Evolutionary conservation across 2,329 filamentous ascomycete genomes (phyloP).

Genomic region (Metarhizium album): DNA sequence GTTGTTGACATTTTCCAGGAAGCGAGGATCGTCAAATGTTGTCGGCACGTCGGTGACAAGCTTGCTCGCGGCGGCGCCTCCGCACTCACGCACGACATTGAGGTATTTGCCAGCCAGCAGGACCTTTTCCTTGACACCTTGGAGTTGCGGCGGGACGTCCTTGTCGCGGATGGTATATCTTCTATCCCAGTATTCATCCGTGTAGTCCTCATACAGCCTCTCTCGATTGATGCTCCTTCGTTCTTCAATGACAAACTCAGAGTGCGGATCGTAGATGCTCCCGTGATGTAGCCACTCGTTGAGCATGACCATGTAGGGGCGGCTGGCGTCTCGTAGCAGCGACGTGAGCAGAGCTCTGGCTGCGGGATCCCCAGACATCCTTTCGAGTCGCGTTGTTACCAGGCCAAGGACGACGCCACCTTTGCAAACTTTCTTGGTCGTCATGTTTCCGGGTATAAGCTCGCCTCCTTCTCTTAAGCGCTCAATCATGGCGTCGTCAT

Average conservation of each 20-base stretch:
- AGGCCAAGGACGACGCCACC: slow-evolving; percentile 90
- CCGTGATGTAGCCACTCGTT: slow-evolving; percentile 98
- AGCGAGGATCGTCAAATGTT: slow-evolving; percentile 83
- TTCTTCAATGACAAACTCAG: slow-evolving; percentile 90
- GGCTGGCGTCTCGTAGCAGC: slow-evolving; percentile 75
- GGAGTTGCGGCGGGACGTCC: slow-evolving; percentile 84
- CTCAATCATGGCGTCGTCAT: slow-evolving; percentile 87
- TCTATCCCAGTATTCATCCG: slow-evolving; percentile 98
- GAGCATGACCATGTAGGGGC: slow-evolving; percentile 94
- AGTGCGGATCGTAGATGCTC: slow-evolving; percentile 85
- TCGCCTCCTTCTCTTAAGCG: slow-evolving; percentile 80
- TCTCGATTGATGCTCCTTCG: slow-evolving; percentile 91
- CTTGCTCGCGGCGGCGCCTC: slow-evolving; percentile 87
- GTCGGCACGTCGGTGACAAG: slow-evolving; percentile 78
- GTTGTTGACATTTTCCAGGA: slow-evolving; percentile 89
- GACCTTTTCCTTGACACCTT: slow-evolving; percentile 86
- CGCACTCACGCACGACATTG: slow-evolving; percentile 94
- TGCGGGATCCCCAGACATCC: slow-evolving; percentile 88
- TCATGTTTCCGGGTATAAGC: slow-evolving; percentile 64
- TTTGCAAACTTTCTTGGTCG: slow-evolving; percentile 86
- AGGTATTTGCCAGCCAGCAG: slow-evolving; percentile 93
- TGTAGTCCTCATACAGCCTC: slow-evolving; percentile 88
- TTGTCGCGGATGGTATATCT: slow-evolving; percentile 89
- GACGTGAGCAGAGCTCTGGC: slow-evolving; percentile 75
- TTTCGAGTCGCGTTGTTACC: slow-evolving; percentile 72